These are phyloP conservation scores for Paraphoma sp. DNA, from an alignment of 2,329 filamentous ascomycete species.

Conservation along the genomic window DNA sequence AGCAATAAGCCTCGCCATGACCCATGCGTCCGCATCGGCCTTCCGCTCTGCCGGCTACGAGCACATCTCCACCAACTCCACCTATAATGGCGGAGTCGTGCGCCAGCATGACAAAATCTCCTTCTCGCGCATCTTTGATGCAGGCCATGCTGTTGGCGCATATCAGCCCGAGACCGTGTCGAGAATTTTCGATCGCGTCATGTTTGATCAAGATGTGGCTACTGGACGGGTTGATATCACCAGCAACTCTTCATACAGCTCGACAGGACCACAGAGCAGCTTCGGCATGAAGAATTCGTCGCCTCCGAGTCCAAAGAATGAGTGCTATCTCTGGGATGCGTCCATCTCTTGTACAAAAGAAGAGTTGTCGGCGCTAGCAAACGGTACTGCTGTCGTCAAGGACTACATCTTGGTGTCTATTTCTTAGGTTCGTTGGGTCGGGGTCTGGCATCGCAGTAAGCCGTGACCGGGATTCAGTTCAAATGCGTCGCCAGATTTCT, in stretches of 20 bases:
- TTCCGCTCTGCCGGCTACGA: constrained; percentile 35
- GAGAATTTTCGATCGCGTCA: constrained; percentile 56
- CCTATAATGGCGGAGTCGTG: constrained; percentile 51
- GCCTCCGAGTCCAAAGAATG: constrained; percentile 5
- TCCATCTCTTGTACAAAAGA: constrained; percentile 13
- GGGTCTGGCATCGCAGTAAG: too few relatives aligned
- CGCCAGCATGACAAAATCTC: constrained; percentile 46
- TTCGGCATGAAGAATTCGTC: constrained; percentile 15
- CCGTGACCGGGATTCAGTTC: too few relatives aligned
- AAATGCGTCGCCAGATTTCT: too few relatives aligned
- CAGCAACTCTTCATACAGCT: constrained; percentile 8
- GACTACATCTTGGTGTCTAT: constrained; percentile 13
- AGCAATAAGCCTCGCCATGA: constrained; percentile 43
- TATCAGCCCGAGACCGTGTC: constrained; percentile 57
- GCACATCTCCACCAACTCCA: constrained; percentile 38
- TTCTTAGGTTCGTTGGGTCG: background rate
- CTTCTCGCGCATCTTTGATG: constrained; percentile 48
- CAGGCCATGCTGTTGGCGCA: constrained; percentile 49
- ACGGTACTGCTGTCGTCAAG: constrained; percentile 14
- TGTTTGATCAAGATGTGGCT: constrained; percentile 54
- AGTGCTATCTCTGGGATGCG: constrained; percentile 20
- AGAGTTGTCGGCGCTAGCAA: constrained; percentile 11
- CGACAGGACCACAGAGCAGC: constrained; percentile 6
- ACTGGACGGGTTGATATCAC: constrained; percentile 43
- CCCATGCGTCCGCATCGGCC: constrained; percentile 35